Conservation (phyloP, 805 yeast species). For the Suhomyces sp. region DNA sequence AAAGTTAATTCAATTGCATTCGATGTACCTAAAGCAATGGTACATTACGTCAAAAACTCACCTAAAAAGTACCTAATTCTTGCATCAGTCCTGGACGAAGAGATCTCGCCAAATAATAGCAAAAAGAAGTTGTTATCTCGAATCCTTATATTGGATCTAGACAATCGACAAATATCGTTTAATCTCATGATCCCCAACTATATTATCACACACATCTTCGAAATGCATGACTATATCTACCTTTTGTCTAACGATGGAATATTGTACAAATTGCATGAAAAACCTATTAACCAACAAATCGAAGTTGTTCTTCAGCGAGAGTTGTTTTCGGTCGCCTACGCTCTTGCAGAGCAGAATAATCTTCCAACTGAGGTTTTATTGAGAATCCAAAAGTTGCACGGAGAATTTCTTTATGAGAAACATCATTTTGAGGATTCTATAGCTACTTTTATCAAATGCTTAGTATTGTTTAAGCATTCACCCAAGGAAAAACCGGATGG, state of each 20-base stretch:
- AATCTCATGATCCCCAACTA: constrained; percentile 62
- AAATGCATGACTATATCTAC: constrained; percentile 54
- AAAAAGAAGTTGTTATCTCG: constrained; percentile 43
- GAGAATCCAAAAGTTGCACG: constrained; percentile 48
- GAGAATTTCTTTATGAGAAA: constrained; percentile 65
- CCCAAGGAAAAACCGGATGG: not conserved
- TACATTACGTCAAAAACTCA: constrained; percentile 37
- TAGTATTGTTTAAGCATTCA: constrained; percentile 19
- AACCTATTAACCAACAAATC: constrained; percentile 62
- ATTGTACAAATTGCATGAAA: constrained; percentile 65
- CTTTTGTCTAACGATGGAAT: constrained; percentile 74
- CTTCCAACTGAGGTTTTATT: constrained; percentile 28
- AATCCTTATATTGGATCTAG: constrained; percentile 64
- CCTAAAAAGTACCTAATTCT: constrained; percentile 55
- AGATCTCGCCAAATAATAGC: constrained; percentile 6
- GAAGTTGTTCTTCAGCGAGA: constrained; percentile 67
- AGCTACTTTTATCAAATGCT: constrained; percentile 60
- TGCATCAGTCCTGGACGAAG: constrained; percentile 45
- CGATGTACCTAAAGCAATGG: constrained; percentile 53
- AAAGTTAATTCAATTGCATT: constrained; percentile 54
- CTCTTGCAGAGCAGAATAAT: constrained; percentile 49
- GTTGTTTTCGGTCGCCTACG: constrained; percentile 68
- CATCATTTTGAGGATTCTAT: constrained; percentile 69
- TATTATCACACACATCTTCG: constrained; percentile 57
- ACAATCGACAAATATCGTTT: constrained; percentile 67